Percentiles rank a stretch among this genome's conserved stretches.
Evolutionary conservation across 2,329 filamentous ascomycete genomes (phyloP).

Genomic region (Pseudocercospora pini-densiflorae): DNA sequence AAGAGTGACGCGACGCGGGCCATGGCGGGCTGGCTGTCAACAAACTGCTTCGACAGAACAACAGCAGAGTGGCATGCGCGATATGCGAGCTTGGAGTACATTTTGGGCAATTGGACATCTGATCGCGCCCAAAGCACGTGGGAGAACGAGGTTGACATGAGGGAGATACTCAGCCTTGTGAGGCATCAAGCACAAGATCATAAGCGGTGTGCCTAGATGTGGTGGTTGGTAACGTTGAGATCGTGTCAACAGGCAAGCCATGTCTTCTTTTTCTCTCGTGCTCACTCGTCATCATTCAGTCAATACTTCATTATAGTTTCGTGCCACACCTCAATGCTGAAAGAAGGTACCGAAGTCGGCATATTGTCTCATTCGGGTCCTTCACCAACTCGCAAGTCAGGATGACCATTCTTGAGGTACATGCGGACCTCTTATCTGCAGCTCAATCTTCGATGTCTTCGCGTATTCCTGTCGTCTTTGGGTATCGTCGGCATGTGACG

Average conservation of each 20-base stretch:
- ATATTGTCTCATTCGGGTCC: not conserved
- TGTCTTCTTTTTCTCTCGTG: not conserved
- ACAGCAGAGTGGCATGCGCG: too few species aligned
- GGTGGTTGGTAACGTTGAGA: not conserved
- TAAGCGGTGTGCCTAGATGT: not conserved
- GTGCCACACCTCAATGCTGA: not conserved
- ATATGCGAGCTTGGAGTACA: too few species aligned
- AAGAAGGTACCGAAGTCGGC: not conserved
- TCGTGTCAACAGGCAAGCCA: not conserved
- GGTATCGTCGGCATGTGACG: not conserved
- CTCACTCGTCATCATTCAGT: not conserved
- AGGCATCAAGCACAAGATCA: too few species aligned
- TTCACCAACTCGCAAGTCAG: not conserved
- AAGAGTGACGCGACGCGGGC: slow-evolving; percentile 4
- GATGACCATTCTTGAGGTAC: not conserved
- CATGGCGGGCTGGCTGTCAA: too few species aligned
- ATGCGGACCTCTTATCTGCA: not conserved
- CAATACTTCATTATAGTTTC: not conserved
- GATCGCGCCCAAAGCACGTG: too few species aligned
- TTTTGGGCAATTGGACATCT: too few species aligned
- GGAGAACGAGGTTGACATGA: too few species aligned
- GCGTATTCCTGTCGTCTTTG: not conserved
- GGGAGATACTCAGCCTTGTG: too few species aligned
- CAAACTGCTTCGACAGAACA: too few species aligned
- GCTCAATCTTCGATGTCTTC: not conserved